Base-by-base conservation (phyloP, 192 early-diverging fungal species). In the Mortierella alpina region DNA sequence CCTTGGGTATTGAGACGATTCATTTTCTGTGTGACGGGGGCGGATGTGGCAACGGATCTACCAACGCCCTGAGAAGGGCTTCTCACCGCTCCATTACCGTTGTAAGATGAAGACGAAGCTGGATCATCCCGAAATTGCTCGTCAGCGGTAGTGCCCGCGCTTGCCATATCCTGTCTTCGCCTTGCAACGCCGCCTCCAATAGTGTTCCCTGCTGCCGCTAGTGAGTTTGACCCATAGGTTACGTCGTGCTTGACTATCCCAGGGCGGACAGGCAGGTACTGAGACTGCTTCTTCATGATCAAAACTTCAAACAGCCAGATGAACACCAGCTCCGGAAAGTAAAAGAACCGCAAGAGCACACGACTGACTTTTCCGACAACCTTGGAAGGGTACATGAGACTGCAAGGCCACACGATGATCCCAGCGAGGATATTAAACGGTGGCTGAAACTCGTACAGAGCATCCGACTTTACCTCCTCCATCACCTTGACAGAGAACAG, bases 401-500 rank as follows among this genome's bases (percentile, higher is more conserved):
- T 72, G 31, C 74, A 76, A 4, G 84, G 84, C 63, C 59, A 66
- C 7, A 85, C 61, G 7, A 77, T 5, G 2, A 73, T 59, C 1
- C 70, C 69, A 14, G 80, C 79, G 20, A 85, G 55, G 17, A 85
- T 71, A 46, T 85, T 85, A 78, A 85, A 85, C 0, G 84, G 84
- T 5, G 84, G 84, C 18, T 82, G 73, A 45, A 77, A 85, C 51
- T 85, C 84, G 41, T 75, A 85, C 2, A 82, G 50, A 39, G 74
- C 73, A 12, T 85, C 84, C 31, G 78, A 82, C 46, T 82, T 81
- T 53, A 85, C 80, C 23, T 85, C 70, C 20, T 85, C 84, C 70
- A 85, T 75, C 22, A 81, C 78, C 52, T 85, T 85, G 73, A 85
- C 80, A 18, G 73, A 82, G 44, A 82, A 82, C 54, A 85, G 48